Conservation (phyloP, 164 flowering plant species). For the Cinnamomum chago region DNA sequence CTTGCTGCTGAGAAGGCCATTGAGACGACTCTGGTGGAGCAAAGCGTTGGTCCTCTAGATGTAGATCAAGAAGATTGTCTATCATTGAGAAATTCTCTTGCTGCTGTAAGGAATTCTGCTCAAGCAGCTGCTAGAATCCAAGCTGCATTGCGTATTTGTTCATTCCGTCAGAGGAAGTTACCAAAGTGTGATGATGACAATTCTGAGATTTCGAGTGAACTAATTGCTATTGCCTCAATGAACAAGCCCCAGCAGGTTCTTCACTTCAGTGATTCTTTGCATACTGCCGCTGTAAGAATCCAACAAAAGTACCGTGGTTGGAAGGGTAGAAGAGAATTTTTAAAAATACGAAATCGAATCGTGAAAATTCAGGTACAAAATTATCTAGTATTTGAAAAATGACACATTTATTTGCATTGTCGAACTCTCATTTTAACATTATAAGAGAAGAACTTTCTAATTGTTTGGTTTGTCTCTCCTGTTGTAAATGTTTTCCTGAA, state of each 20-base stretch:
- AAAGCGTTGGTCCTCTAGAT: slow-evolving; percentile 18
- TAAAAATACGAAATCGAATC: slow-evolving; percentile 51
- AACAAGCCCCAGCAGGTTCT: slow-evolving; percentile 28
- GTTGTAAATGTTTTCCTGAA: no score
- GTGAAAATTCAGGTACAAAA: slow-evolving; percentile 66
- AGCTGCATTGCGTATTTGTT: slow-evolving; percentile 43
- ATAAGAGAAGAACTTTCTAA: no score
- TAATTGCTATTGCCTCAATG: slow-evolving; percentile 37
- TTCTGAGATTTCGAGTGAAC: slow-evolving; percentile 32
- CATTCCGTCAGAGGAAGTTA: slow-evolving; percentile 45
- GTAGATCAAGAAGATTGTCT: slow-evolving; percentile 22
- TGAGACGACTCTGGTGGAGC: slow-evolving; percentile 27
- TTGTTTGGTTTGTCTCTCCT: no score
- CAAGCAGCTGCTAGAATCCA: slow-evolving; percentile 70
- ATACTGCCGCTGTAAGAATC: slow-evolving; percentile 54
- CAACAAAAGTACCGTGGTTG: slow-evolving; percentile 74
- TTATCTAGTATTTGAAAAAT: no score
- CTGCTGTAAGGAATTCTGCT: slow-evolving; percentile 61
- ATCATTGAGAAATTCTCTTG: slow-evolving; percentile 44
- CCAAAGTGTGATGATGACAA: slow-evolving; percentile 18
- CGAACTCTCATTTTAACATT: no score
- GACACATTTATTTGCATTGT: no score
- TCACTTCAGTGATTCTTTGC: slow-evolving; percentile 48
- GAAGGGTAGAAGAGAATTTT: slow-evolving; percentile 58
- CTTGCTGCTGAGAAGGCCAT: slow-evolving; percentile 35